Conservation (phyloP, 2,329 filamentous ascomycete genomes). For the Paraconiothyrium brasiliense region DNA sequence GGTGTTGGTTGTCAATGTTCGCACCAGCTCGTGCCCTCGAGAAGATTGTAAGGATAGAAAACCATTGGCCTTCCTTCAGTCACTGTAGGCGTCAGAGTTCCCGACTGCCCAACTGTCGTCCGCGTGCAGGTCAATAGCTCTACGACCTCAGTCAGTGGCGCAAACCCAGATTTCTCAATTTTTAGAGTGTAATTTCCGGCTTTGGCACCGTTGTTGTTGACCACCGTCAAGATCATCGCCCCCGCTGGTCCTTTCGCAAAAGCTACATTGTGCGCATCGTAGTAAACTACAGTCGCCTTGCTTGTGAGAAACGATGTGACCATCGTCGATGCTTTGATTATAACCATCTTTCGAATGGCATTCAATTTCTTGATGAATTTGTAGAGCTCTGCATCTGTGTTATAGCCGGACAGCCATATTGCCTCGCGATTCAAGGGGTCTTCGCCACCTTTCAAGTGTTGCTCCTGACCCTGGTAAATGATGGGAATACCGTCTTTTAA, state of each 20-base stretch:
- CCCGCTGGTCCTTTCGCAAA: conserved; percentile 56
- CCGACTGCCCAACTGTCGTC: neutral
- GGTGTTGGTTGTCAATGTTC: neutral
- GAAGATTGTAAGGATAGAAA: conserved; percentile 1
- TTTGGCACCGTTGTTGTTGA: conserved; percentile 54
- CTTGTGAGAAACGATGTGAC: conserved; percentile 54
- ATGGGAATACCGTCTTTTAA: conserved; percentile 55
- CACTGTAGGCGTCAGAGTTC: conserved; percentile 5
- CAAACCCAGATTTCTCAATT: conserved; percentile 36
- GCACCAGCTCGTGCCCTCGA: conserved; percentile 9
- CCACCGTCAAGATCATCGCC: conserved; percentile 54
- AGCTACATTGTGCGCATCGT: conserved; percentile 54
- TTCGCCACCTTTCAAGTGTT: conserved; percentile 50
- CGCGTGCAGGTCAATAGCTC: conserved; percentile 46
- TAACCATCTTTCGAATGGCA: conserved; percentile 53
- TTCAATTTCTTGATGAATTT: conserved; percentile 52
- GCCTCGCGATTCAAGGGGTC: conserved; percentile 52
- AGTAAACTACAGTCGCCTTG: conserved; percentile 55
- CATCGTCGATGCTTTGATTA: conserved; percentile 51
- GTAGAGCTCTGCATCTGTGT: conserved; percentile 53
- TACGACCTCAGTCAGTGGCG: conserved; percentile 33
- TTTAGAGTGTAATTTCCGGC: conserved; percentile 43
- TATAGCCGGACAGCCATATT: conserved; percentile 52
- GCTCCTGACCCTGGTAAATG: conserved; percentile 55
- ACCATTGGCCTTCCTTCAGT: conserved; percentile 8